Evolutionary conservation across 441 rosid genomes (phyloP).

Genomic region (Aquilaria agallochum): DNA sequence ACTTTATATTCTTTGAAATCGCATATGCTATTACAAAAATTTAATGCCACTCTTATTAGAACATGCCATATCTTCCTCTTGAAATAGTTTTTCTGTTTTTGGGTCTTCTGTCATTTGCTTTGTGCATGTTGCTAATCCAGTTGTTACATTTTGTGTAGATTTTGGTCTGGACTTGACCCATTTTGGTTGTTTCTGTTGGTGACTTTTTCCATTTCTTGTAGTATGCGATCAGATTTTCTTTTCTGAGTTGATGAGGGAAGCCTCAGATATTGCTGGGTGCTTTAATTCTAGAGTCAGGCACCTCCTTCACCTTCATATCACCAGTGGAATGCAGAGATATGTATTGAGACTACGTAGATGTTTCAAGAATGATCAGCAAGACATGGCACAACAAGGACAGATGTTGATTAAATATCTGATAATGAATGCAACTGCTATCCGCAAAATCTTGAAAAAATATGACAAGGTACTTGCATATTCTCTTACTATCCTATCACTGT

Average conservation of each 20-base stretch:
- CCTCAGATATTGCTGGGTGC: conserved; percentile 70
- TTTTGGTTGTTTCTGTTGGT: background rate
- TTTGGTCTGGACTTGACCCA: background rate
- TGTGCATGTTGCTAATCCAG: background rate
- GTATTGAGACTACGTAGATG: conserved; percentile 44
- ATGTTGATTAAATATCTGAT: conserved; percentile 72
- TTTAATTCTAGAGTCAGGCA: conserved; percentile 71
- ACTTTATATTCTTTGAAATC: too few species aligned
- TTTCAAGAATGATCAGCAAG: conserved; percentile 47
- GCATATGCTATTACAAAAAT: too few species aligned
- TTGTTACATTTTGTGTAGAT: background rate
- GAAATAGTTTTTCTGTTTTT: too few species aligned
- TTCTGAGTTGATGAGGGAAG: conserved; percentile 80
- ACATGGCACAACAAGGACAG: conserved; percentile 55
- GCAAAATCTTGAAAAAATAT: conserved; percentile 88
- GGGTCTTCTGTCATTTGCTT: too few species aligned
- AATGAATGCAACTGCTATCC: conserved; percentile 88
- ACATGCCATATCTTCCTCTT: too few species aligned
- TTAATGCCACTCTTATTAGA: too few species aligned
- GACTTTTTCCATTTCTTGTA: conserved; percentile 21
- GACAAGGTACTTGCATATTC: conserved; percentile 53
- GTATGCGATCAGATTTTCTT: conserved; percentile 87
- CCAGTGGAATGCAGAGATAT: conserved; percentile 67
- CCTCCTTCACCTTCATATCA: conserved; percentile 73
- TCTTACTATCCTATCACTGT: background rate